A percentile compares a stretch with the other conserved stretches of the same genome.
Evolutionary conservation across 164 flowering plant genomes (phyloP).

Genomic region (Protea cynaroides): DNA sequence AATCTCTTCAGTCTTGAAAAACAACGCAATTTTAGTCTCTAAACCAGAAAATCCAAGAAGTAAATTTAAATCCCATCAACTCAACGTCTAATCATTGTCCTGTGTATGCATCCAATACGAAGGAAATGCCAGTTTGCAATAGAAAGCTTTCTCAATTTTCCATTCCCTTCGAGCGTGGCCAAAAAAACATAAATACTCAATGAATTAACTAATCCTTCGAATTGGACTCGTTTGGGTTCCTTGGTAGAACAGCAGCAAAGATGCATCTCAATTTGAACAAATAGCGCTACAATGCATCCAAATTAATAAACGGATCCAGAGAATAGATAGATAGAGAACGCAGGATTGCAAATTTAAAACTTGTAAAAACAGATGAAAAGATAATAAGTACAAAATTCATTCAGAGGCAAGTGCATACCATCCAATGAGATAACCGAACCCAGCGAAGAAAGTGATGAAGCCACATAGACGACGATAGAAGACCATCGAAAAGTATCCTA

Average conservation of each 20-base stretch:
- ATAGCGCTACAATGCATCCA: too few relatives aligned
- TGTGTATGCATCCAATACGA: background rate
- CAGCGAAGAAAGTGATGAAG: slow-evolving; percentile 66
- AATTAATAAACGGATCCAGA: too few relatives aligned
- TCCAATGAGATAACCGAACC: slow-evolving; percentile 88
- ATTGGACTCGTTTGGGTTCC: background rate
- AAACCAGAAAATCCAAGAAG: background rate
- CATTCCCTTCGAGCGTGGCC: background rate
- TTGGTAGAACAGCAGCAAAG: too few relatives aligned
- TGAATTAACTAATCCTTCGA: background rate
- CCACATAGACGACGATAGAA: slow-evolving; percentile 64
- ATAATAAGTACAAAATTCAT: too few relatives aligned
- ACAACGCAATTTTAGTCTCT: background rate
- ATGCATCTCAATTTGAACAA: too few relatives aligned
- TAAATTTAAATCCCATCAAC: background rate
- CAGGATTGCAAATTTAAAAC: too few relatives aligned
- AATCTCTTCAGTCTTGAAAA: background rate
- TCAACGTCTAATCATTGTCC: background rate
- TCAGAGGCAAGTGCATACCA: slow-evolving; percentile 41
- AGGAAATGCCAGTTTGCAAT: too few relatives aligned
- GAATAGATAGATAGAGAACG: too few relatives aligned
- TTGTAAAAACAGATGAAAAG: too few relatives aligned
- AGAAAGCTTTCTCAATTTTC: too few relatives aligned
- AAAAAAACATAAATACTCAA: too few relatives aligned
- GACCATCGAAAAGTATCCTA: slow-evolving; percentile 78